These are phyloP conservation scores for Skeletonema costatum DNA, from an alignment of 108 stramenopile species.

Conservation along the genomic window DNA sequence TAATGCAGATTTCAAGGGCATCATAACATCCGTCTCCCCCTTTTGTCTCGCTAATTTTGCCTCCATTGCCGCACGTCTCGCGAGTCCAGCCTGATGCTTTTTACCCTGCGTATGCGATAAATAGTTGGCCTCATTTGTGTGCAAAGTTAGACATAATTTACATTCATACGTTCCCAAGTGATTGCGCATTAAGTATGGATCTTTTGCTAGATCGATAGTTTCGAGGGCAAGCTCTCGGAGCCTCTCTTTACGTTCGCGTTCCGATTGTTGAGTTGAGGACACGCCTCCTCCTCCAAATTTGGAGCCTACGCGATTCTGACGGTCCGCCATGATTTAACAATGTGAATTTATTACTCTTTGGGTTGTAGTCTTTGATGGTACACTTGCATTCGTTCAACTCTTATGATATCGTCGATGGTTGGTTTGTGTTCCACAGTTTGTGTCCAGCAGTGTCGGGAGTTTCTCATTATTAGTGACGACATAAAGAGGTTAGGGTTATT, in stretches of 20 bases:
- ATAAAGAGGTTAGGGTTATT: too few species aligned
- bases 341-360: too few species aligned
- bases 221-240: slow-evolving; percentile 96
- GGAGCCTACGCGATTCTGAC: slow-evolving; percentile 96
- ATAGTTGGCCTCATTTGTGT: slow-evolving; percentile 99
- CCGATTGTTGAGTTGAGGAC: slow-evolving; percentile 84
- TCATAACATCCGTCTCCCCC: slow-evolving; percentile 55
- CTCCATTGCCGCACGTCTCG: slow-evolving; percentile 88
- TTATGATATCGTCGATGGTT: too few species aligned
- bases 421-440: too few species aligned
- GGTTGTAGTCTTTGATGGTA: too few species aligned
- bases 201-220: slow-evolving; percentile 98
- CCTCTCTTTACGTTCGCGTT: slow-evolving; percentile 97
- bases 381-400: too few species aligned
- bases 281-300: slow-evolving; percentile 99
- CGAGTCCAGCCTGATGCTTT: slow-evolving; percentile 97
- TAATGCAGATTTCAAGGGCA: slow-evolving; percentile 17
- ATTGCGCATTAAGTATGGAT: slow-evolving; percentile 99
- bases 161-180: slow-evolving; percentile 99
- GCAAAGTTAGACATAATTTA: slow-evolving; percentile 97
- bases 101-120: slow-evolving; percentile 99
- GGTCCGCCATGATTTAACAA: slow-evolving; percentile 56
- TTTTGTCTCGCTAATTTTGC: slow-evolving; percentile 62
- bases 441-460: too few species aligned
- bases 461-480: too few species aligned